These are phyloP conservation scores for Teunomyces atbi DNA, from an alignment of 805 yeast species.

Conservation along the genomic window DNA sequence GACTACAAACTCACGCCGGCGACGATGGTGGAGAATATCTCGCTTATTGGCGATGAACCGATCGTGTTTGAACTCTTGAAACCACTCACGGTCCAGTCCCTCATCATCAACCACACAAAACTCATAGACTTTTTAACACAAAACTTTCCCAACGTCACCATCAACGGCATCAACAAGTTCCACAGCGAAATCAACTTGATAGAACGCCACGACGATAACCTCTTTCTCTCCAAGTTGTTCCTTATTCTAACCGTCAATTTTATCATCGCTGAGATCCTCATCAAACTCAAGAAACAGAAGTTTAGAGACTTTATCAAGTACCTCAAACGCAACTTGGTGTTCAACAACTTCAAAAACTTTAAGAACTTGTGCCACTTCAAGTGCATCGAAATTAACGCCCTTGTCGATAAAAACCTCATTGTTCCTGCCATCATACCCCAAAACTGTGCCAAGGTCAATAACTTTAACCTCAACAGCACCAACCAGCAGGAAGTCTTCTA, in stretches of 20 bases:
- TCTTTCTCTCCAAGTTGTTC: constrained; percentile 24
- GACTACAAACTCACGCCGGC: constrained; percentile 17
- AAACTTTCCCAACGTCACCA: constrained; percentile 11
- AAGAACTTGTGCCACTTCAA: constrained; percentile 26
- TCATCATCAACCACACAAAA: constrained; percentile 20
- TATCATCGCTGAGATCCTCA: constrained; percentile 28
- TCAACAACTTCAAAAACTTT: constrained; percentile 21
- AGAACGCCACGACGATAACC: constrained; percentile 25
- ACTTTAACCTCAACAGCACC: constrained; percentile 12
- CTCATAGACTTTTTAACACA: constrained; percentile 21
- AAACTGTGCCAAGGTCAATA: constrained; percentile 6
- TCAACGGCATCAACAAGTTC: constrained; percentile 4
- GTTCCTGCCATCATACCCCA: constrained; percentile 18
- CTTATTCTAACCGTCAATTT: constrained; percentile 26
- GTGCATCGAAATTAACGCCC: constrained; percentile 26
- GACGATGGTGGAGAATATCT: constrained; percentile 24
- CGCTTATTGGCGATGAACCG: constrained; percentile 26
- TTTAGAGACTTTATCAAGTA: constrained; percentile 19
- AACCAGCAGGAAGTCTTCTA: constrained; percentile 29
- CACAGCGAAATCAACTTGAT: constrained; percentile 16
- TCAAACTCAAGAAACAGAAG: constrained; percentile 27
- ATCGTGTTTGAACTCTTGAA: constrained; percentile 23
- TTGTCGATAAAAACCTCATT: constrained; percentile 20
- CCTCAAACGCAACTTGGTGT: constrained; percentile 15
- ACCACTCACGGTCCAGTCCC: constrained; percentile 27